Base-by-base conservation (phyloP, 768 basidiomycete species). In the Tylopilus felleus region DNA sequence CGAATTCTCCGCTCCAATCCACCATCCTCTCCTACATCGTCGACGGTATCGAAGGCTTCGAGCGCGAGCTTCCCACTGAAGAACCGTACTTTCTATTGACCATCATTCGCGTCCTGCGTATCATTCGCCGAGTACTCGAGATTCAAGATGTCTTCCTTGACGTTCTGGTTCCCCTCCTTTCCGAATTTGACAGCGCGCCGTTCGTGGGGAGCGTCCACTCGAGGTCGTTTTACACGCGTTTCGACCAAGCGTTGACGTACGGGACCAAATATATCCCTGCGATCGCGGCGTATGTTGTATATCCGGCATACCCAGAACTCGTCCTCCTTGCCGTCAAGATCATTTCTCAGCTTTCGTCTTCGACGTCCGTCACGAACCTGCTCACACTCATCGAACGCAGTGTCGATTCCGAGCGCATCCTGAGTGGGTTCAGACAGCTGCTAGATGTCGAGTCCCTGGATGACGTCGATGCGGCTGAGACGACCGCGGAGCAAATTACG, bases 71-170 rank as follows among this genome's bases (percentile, higher is more conserved):
- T 23, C 81, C 86, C 0, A 80, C 82, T 17, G 85, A 88, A 46
- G 80, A 91, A 67, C 79, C 85, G 0, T 84, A 78, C 65, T 90
- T 91, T 73, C 78, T 80, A 31, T 79, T 78, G 44, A 89, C 90
- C 4, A 87, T 97, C 58, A 74, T 85, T 19, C 88, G 93, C 14
- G 82, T 90, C 8, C 75, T 98, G 33, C 78, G 94, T 49, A 91
- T 96, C 58, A 77, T 92, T 16, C 81, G 85, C 56, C 85, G 93
- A 1, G 79, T 89, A 0, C 74, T 98, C 53, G 90, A 93, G 58
- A 79, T 93, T 25, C 94, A 98, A 65, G 85, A 89, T 47, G 80
- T 93, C 51, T 97, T 95, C 76, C 77, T 94, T 39, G 93, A 98
- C 51, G 85, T 94, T 22, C 80, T 96, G 46, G 73, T 96, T 4